Base-by-base conservation (phyloP, 306 rosid genomes). In the Quercus suber region DNA sequence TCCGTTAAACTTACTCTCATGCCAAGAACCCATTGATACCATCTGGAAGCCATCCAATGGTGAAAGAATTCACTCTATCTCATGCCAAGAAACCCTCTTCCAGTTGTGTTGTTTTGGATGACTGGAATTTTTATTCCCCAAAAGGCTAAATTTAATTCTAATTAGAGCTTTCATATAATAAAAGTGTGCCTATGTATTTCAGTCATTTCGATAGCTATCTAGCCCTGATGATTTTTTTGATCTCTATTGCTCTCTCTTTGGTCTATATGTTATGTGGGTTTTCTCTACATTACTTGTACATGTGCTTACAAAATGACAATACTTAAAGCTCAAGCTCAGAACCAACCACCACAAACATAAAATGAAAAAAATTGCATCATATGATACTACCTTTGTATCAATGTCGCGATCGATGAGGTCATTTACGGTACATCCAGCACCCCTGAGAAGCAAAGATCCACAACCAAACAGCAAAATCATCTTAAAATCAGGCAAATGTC, bases 321-420 rank as follows among this genome's bases (percentile, higher is more conserved):
- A 65, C 49, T 30, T 6, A 31, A 15, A 20, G 21, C 45, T 41
- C 45, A 41, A 41, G 45, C 11, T 65, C 14, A 18, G 15, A 65
- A 65, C 19, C 49, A 31, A 41, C 45, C 45, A 41, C 37, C 21
- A 65, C 21, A 65, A 31, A 65, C 33, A 65, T 17, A 21, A 11
- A 31, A 5, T 30, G 14, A 65, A 41, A 41, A 41, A 41, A 41
- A 41, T 2, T 41, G 45, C 45, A 41, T 41, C 45, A 41, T 7
- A 49, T 49, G 23, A 57, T 33, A 49, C 75, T 83, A 87, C 99
- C 92, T 63, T 88, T 61, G 85, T 85, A 82, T 94, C 99, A 76
- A 94, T 92, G 76, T 94, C 96, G 57, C 83, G 92, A 78, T 91
- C 97, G 68, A 94, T 86, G 56, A 95, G 95, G 75, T 94, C 99